Evolutionary conservation across 768 basidiomycete genomes (phyloP).

Genomic region (Hygrophoropsis aurantiaca): DNA sequence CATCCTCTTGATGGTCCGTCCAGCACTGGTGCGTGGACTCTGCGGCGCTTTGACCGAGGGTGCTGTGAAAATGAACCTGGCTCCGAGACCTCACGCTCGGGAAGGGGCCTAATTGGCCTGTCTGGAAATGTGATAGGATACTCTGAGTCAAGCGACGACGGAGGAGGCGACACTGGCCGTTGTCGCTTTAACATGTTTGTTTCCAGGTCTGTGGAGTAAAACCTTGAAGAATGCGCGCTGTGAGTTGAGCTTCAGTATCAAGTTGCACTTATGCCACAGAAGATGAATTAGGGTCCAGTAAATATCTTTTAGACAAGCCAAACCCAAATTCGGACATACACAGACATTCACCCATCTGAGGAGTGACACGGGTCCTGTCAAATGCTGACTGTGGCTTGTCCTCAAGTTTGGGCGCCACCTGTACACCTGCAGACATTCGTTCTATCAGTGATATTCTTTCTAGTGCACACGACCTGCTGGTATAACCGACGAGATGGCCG

Average conservation of each 20-base stretch:
- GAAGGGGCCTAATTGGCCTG: conserved; percentile 10
- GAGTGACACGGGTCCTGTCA: conserved; percentile 1
- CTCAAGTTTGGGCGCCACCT: not conserved
- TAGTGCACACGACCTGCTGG: too few relatives aligned
- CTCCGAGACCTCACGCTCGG: conserved; percentile 7
- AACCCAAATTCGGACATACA: too few relatives aligned
- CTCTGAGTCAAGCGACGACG: conserved; percentile 27
- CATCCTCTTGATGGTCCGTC: conserved; percentile 55
- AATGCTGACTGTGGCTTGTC: conserved; percentile 6
- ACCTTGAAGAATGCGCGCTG: too few relatives aligned
- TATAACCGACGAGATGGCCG: conserved; percentile 38
- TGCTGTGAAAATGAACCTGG: conserved; percentile 14
- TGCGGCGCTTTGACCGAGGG: conserved; percentile 52
- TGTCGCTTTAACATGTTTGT: conserved; percentile 54
- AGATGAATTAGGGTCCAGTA: too few relatives aligned
- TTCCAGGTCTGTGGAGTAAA: too few relatives aligned
- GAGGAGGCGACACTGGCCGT: conserved; percentile 45
- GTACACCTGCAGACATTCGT: not conserved
- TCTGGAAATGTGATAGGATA: conserved; percentile 17
- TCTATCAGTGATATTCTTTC: too few relatives aligned
- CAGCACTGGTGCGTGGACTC: conserved; percentile 49
- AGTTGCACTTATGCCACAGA: too few relatives aligned
- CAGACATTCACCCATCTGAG: too few relatives aligned
- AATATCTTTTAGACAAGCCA: too few relatives aligned
- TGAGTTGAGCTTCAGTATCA: too few relatives aligned